Evolutionary conservation across 257 asterid species (phyloP), one percentile per base, ranked within the genome.

Genomic region (Nicotiana sylvestris): DNA sequence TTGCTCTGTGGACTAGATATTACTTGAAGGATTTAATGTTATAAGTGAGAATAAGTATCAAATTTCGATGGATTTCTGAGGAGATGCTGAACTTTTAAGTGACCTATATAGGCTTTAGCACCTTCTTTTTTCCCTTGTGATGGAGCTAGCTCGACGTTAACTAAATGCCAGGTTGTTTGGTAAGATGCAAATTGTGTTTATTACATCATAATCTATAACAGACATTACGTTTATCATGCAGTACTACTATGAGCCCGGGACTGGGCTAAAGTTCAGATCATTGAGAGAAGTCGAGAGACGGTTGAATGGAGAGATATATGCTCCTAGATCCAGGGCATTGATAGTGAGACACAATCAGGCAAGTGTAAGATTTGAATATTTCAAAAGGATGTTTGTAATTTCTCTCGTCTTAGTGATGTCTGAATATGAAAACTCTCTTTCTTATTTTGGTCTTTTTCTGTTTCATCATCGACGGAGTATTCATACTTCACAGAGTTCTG

Each of bases 201-300:
- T 25, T 10, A 33, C 61, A 49, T 25, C 46, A 29, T 27, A 8
- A 27, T 51, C 21, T 76, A 13, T 1, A 53, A 74, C 9, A 76
- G 4, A 4, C 4, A 29, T 51, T 76, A 7, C 27, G 2, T 15
- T 43, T 27, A 16, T 6, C 68, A 77, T 89, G 91, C 92, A 95
- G 98, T 95, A 93, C 84, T 95, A 90, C 80, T 88, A 76, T 82
- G 99, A 95, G 83, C 94, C 97, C 17, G 93, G 88, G 62, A 93
- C 97, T 5, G 93, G 99, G 5, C 85, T 43, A 68, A 91, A 89
- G 82, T 95, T 91, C 87, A 91, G 97, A 82, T 95, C 99, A 3
- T 56, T 85, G 8, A 85, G 21, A 66, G 93, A 89, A 57, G 90
- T 93, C 33, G 77, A 86, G 80, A 86, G 91, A 64, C 80, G 92